Base-by-base conservation (phyloP, 257 asterid species). In the Coffea eugenioides region DNA sequence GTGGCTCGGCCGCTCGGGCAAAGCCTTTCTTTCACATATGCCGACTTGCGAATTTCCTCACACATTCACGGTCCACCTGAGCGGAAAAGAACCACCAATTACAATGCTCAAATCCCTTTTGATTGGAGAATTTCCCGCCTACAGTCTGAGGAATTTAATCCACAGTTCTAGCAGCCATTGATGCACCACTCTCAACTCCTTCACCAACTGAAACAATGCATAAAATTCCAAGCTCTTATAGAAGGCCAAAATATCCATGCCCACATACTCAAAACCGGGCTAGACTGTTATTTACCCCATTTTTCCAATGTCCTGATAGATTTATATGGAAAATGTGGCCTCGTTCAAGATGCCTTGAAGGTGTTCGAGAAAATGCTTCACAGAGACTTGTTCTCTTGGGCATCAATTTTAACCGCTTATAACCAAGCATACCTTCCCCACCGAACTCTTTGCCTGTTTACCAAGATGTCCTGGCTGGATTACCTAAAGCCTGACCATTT, bases 331-430 rank as follows among this genome's bases (percentile, higher is more conserved):
- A 92, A 88, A 90, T 88, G 89, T 79, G 91, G 88, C 84, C 84
- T 70, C 23, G 79, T 77, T 3, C 4, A 72, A 25, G 88, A 91
- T 34, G 95, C 97, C n/a, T 59, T 82, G 68, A 84, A 90, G 11
- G 67, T 94, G 92, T 88, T 94, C 84, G 96, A 92, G 71, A 90
- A 87, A 91, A 92, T 92, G 97, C 88, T 92, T 12, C 73, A 79
- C 5, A 84, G 94, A 79, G 94, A 94, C 84, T 83, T 88, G 43
- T 91, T 91, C 69, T 94, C 98, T 4, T 94, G 98, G 98, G 91
- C 96, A 0, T 89, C 98, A 2, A 79, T 94, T 81, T 87, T 94
- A 75, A 92, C 97, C 54, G 91, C 91, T 49, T 83, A 88, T 82
- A 94, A 92, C 78, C 90, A 82, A 71, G 91, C 93, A 67, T 78